phyloP scores from a whole-genome alignment of 2,329 filamentous ascomycete genomes.

The Aspergillus sp. region DNA sequence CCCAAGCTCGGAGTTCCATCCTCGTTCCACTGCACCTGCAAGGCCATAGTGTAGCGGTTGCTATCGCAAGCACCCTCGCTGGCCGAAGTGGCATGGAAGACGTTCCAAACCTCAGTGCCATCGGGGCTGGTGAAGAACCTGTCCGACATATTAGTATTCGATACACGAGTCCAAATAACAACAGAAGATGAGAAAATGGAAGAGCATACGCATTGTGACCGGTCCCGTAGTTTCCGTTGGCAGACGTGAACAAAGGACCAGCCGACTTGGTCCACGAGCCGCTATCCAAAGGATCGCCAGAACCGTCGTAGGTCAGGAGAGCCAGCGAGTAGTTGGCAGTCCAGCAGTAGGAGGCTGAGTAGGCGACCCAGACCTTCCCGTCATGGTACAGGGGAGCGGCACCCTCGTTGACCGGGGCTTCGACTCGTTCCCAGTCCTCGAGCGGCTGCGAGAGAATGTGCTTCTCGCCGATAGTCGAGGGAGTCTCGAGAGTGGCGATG shows the following conservation, averaged over 20 bases:
- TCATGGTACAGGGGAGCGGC: slow-evolving; percentile 54
- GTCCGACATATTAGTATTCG: background rate
- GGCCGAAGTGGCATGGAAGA: slow-evolving; percentile 56
- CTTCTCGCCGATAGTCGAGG: slow-evolving; percentile 40
- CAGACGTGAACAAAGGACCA: slow-evolving; percentile 52
- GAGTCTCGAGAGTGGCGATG: slow-evolving; percentile 14
- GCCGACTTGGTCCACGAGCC: slow-evolving; percentile 53
- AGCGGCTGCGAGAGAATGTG: slow-evolving; percentile 54
- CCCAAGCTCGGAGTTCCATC: slow-evolving; percentile 57
- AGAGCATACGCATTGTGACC: slow-evolving; percentile 47
- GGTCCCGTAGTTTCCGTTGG: slow-evolving; percentile 58
- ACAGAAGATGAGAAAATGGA: background rate
- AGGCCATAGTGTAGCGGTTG: slow-evolving; percentile 55
- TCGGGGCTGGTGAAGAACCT: slow-evolving; percentile 59
- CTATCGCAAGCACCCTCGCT: slow-evolving; percentile 53
- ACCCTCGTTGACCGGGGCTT: slow-evolving; percentile 56
- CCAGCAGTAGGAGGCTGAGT: slow-evolving; percentile 59
- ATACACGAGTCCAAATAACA: background rate
- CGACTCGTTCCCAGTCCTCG: slow-evolving; percentile 52
- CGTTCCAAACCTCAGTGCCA: slow-evolving; percentile 54
- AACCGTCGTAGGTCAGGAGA: slow-evolving; percentile 54
- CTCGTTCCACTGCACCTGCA: slow-evolving; percentile 51
- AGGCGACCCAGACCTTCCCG: slow-evolving; percentile 54
- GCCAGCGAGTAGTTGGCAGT: slow-evolving; percentile 55
- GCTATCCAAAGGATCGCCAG: slow-evolving; percentile 45